Evolutionary conservation across 176 grass and related monocot genomes (phyloP).

Genomic region (Otatea glauca): DNA sequence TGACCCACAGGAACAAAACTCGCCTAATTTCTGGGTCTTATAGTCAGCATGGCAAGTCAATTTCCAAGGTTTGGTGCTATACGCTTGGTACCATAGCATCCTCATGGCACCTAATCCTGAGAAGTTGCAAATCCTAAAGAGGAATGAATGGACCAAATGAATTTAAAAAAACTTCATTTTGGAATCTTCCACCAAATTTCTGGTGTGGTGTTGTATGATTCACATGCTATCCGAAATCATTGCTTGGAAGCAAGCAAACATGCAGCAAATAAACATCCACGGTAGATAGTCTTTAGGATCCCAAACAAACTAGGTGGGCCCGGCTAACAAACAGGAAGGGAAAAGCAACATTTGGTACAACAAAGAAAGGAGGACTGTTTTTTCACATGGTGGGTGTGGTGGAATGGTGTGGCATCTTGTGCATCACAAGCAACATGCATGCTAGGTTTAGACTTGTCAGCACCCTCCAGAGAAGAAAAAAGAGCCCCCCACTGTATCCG

Average conservation of each 20-base stretch:
- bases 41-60: constrained; percentile 22
- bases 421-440: neutral
- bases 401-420: neutral
- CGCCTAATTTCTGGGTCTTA: constrained; percentile 24
- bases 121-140: neutral
- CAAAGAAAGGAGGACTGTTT: neutral
- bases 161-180: neutral
- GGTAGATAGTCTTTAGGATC: neutral
- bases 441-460: neutral
- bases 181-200: neutral
- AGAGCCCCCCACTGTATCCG: neutral
- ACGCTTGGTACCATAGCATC: neutral
- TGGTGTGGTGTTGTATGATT: constrained; percentile 1
- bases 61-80: neutral
- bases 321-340: neutral
- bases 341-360: neutral
- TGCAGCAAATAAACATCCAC: neutral
- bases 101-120: neutral
- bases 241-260: neutral
- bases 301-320: constrained; percentile 14
- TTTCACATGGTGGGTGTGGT: neutral
- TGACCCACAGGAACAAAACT: constrained; percentile 24
- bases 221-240: neutral
- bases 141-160: no score
- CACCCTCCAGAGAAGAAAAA: constrained; percentile 20